Base-by-base conservation (phyloP, 2,329 filamentous ascomycete species). In the Paecilomyces niveus region DNA sequence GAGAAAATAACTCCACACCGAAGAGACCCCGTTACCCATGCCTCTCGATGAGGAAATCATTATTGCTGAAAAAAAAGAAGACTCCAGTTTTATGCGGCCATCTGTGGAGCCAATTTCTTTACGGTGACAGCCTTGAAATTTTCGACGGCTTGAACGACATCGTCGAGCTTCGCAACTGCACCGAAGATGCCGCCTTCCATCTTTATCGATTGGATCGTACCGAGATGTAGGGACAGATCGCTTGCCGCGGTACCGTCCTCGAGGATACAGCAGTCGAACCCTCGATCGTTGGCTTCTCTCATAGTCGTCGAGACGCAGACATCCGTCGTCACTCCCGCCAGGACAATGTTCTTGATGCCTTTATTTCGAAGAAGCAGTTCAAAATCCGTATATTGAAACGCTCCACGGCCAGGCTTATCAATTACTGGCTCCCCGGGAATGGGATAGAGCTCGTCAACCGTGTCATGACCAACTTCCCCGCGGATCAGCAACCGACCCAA, bases 401-500 rank as follows among this genome's bases (percentile, higher is more conserved):
- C 80, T 1, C 81, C 76, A 24, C 80, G 75, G 0, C 81, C 81
- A 0, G 81, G 80, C 66, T 84, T 83, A 67, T 84, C 81, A 51
- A 84, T 78, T 8, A 83, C 72, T 0, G 78, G 74, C 63, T 84
- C 81, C 2, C 71, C 72, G 1, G 70, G 68, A 15, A 78, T 57
- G 13, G 81, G 81, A 58, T 76, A 77, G 32, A 84, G 68, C 63
- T 86, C 83, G 7, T 77, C 71, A 18, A 86, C 77, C 31, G 80
- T 84, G 53, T 82, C 83, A 64, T 85, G 83, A 0, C 84, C 84
- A 22, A 72, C 65, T 63, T 85, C 81, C 0, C 84, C 84, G 21
- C 83, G 79, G 24, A 86, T 74, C 3, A 87, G 71, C 2, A 86
- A 75, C n/a, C 80, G 79, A 0, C 84, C 84, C 52, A 85, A 68